Base-by-base conservation (phyloP, 805 yeast species). In the Teunomyces barrocoloradensis region DNA sequence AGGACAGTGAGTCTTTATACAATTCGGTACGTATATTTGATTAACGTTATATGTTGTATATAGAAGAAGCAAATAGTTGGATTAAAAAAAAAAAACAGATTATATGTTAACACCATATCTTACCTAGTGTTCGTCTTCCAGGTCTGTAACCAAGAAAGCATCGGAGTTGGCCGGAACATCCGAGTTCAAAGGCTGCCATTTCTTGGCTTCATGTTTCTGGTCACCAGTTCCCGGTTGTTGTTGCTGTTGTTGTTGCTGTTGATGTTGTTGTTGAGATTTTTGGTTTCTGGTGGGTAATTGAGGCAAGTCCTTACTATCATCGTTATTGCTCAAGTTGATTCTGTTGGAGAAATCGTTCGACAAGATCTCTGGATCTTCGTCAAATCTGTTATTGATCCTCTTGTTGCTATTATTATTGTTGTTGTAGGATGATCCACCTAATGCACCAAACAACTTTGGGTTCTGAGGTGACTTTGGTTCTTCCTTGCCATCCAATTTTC, bases 361-460 rank as follows among this genome's bases (percentile, higher is more conserved):
- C 48, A 80, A 67, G 50, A 76, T 81, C 47, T 75, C 75, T 0
- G 84, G 84, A 43, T 81, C 85, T 41, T 78, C 80, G 52, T 80
- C 85, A 64, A 60, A 72, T 56, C 58, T 57, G 30, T 53, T 55
- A 62, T 44, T 50, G 30, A 41, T 46, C 23, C 48, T 55, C 23
- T 20, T 23, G 38, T 46, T 44, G 38, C 45, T 44, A 9, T 32
- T 30, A n/a, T 30, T 20, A 27, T 47, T 41, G 21, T 50, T 45
- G 42, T 61, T 58, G 53, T 55, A 56, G 15, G 78, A 73, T 11
- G 76, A 77, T 7, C 77, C 75, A 27, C 78, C 77, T 52, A 73
- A 65, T 1, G 78, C 78, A 7, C 78, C 78, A 57, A 73, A 73
- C 17, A 73, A 58, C 55, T 69, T 68, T 13, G 71, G 66, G 49